These are phyloP conservation scores for Neopestalotiopsis sp. DNA, from an alignment of 2,329 filamentous ascomycete genomes.

Conservation along the genomic window DNA sequence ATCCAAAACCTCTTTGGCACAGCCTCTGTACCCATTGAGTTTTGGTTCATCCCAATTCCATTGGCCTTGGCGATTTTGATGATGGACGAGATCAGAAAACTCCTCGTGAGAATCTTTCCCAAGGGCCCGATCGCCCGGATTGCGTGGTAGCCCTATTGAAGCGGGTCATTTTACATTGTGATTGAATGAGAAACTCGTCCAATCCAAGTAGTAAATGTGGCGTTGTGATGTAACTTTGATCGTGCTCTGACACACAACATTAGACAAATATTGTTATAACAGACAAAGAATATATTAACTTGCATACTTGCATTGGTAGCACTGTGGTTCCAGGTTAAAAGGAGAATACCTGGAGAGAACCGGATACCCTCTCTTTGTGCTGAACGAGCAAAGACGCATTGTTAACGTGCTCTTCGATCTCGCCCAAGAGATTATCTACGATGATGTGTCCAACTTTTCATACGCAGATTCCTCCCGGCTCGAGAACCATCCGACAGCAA, in stretches of 20 bases:
- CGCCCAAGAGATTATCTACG: not conserved
- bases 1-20: conserved; percentile 55
- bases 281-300: too few relatives aligned
- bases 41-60: conserved; percentile 57
- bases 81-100: conserved; percentile 60
- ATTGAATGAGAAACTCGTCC: too few relatives aligned
- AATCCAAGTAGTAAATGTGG: too few relatives aligned
- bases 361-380: not conserved
- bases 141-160: conserved; percentile 47
- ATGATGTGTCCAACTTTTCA: not conserved
- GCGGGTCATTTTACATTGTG: too few relatives aligned
- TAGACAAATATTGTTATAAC: too few relatives aligned
- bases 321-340: too few relatives aligned
- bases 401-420: not conserved
- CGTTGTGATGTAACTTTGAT: too few relatives aligned
- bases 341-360: not conserved
- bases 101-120: conserved; percentile 52
- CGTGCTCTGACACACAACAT: too few relatives aligned
- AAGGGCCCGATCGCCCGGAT: conserved; percentile 49
- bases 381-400: conserved; percentile 1
- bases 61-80: conserved; percentile 54
- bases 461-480: not conserved
- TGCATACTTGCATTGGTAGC: too few relatives aligned
- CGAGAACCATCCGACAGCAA: not conserved
- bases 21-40: conserved; percentile 55